Evolutionary conservation across 1,284 basidiomycete species (phyloP), one percentile per base, ranked within the genome.

Genomic region (Apiotrichum sp.): DNA sequence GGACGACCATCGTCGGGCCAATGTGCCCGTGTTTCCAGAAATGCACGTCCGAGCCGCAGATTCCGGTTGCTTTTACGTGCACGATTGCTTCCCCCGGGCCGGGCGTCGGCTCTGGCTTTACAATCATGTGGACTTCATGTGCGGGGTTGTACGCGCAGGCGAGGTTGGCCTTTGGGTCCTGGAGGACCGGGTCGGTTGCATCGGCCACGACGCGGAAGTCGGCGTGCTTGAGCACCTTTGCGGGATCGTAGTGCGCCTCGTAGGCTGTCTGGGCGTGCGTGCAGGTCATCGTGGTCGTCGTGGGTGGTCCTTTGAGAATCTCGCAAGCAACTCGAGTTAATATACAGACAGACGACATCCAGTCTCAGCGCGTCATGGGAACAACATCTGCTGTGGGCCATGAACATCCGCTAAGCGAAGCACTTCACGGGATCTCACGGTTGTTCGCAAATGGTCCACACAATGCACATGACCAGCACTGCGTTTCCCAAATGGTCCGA

Each of bases 21-120:
- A 78, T 77, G 22, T 70, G 67, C 32, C 77, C 79, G 61, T 81
- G 80, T 66, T 80, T 77, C 79, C 78, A 80, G 63, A 80, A 80
- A 63, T 80, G 79, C 2, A 80, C 78, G 61, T 79, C 79, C 31
- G 75, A 78, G 66, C 77, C 78, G 56, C 78, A 79, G 50, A 79
- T 79, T 16, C 78, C 78, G 1, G 76, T 78, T 22, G 78, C 72
- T 22, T 68, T 59, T 35, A 79, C 74, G 47, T 77, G 75, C 4
- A 80, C 69, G 11, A 78, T 62, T 13, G 72, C 75, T 61, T 80
- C 76, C 2, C 77, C 78, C 33, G 59, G 56, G 0, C 75, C 68
- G 14, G 77, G 65, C 36, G 56, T 63, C 1, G 70, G 68, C 35
- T 57, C 57, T 5, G 78, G 77, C 65, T 78, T 78, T 34, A 68